Base-by-base conservation (phyloP, 1,139 yeast genomes). In the Spathaspora sp. region DNA sequence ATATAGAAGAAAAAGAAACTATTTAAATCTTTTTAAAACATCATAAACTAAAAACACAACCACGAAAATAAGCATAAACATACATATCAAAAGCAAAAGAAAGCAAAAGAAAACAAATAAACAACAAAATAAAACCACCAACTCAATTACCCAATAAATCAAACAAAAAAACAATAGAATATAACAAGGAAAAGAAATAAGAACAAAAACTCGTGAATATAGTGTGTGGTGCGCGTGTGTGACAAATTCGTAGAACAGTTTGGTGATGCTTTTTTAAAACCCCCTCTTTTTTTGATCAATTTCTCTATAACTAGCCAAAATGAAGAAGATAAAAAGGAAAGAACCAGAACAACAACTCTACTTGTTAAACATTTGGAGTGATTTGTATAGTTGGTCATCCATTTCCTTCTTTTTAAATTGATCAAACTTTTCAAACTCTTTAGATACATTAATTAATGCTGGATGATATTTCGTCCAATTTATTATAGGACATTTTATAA, bases 401-500 rank as follows among this genome's bases (percentile, higher is more conserved):
- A 41, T 43, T 17, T 51, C 46, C 15, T 42, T 42, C 20, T 43
- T 39, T n/a, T 34, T 37, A 18, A 42, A 40, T 27, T 41, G 42
- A 36, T 34, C 36, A 31, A 13, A 31, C 7, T 13, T 33, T n/a
- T 49, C 50, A 41, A 55, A 52, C 46, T 51, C 53, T 37, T 43
- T 47, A 20, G 51, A 42, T 29, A 55, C 51, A 42, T 50, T 45
- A 7, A 48, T 43, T 33, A 63, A 51, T 37, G 53, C 51, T 27
- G 55, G 47, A 44, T 52, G 49, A 52, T 71, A 71, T 47, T 64
- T 64, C 10, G 66, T 54, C 75, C 78, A 73, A 47, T 72, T 66
- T 10, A 74, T 58, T 23, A 56, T 47, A 2, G 80, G 79, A 38
- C 73, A 65, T 47, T 61, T 64, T 29, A 71, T 53, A 25, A 72